Base-by-base conservation (phyloP, 306 rosid genomes). In the Vigna hirtella region DNA sequence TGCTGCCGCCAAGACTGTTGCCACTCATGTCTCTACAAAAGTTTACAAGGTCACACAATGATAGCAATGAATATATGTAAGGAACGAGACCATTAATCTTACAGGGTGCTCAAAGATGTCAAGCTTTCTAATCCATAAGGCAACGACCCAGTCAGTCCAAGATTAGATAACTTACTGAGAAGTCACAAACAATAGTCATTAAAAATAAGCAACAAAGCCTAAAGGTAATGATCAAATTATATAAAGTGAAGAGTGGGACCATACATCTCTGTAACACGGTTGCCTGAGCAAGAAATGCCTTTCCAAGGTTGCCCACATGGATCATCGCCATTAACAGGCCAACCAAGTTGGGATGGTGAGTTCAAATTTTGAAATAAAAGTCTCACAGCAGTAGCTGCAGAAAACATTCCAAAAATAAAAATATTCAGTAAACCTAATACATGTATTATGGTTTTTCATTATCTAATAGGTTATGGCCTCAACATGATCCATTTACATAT, bases 241-340 rank as follows among this genome's bases (percentile, higher is more conserved):
- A 77, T 51, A 15, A 57, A 57, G 32, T 14, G 76, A 64, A 73
- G 77, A 70, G 58, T 49, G 66, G 83, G 80, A 77, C 57, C 77
- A 52, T 81, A 94, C 98, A 95, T 95, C 75, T 89, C 91, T 1
- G 93, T 91, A 72, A 95, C 91, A 50, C 96, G 91, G 79, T 87
- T 80, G 85, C 78, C 86, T 7, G 90, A 81, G 81, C 98, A 95
- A 20, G 79, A 86, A 73, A 92, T 83, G 64, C 98, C 98, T 83
- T 84, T 88, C 98, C 98, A 95, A 59, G 88, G 76, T 83, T 92
- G 98, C 8, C 90, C 98, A 62, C 98, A 95, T 3, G 98, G 97
- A 83, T 95, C 97, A 30, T 78, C 93, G 62, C 93, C 90, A 67
- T 63, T 83, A 79, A 83, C 77, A 71, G 66, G 87, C 99, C 99